These are phyloP conservation scores for Peniophora sp. DNA, from an alignment of 1,284 basidiomycete species.

Conservation along the genomic window DNA sequence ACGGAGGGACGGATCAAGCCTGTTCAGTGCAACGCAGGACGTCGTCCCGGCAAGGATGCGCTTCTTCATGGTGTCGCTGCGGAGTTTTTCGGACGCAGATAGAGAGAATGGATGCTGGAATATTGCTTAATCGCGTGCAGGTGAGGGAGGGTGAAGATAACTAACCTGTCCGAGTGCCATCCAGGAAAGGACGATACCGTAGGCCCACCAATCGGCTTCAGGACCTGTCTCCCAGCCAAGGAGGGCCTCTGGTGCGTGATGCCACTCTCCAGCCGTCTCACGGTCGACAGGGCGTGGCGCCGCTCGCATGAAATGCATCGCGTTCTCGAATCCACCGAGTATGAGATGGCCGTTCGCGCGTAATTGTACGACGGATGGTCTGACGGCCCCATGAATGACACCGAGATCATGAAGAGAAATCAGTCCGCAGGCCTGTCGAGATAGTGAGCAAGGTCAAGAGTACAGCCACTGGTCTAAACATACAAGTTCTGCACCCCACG, in stretches of 20 bases:
- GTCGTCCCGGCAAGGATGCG: constrained; percentile 2
- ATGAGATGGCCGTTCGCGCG: constrained; percentile 10
- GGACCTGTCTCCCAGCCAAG: constrained; percentile 10
- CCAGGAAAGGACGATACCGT: constrained; percentile 10
- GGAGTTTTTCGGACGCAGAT: background rate
- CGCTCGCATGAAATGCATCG: background rate
- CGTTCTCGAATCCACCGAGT: constrained; percentile 9
- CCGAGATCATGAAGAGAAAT: constrained; percentile 9
- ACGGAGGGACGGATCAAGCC: background rate
- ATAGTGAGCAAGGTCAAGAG: background rate
- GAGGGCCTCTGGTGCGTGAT: constrained; percentile 11
- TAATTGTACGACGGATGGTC: constrained; percentile 9
- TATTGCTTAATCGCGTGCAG: background rate
- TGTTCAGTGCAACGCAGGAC: constrained; percentile 4
- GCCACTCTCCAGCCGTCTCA: constrained; percentile 8
- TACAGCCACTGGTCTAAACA: background rate
- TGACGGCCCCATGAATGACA: constrained; percentile 10
- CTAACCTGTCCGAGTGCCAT: constrained; percentile 11
- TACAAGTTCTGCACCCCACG: constrained; percentile 12
- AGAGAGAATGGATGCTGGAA: constrained; percentile 7
- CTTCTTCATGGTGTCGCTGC: constrained; percentile 4
- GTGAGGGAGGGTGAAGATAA: background rate
- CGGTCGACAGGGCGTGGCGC: background rate
- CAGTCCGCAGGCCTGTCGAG: constrained; percentile 8
- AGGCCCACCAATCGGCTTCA: constrained; percentile 13